Base-by-base conservation (phyloP, 2,329 filamentous ascomycete species). In the Talaromyces piceae region DNA sequence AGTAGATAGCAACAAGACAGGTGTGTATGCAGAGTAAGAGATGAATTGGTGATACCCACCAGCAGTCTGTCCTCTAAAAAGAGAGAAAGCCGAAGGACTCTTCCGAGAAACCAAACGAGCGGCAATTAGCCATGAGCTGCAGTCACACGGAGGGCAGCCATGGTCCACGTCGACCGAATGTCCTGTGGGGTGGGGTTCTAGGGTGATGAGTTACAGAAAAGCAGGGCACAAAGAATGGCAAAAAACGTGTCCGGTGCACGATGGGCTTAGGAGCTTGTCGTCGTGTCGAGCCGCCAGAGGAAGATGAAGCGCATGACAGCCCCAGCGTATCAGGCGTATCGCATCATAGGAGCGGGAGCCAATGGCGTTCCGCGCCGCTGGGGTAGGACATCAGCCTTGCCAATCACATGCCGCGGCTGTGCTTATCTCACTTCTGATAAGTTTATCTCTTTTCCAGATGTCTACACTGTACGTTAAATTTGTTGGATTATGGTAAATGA, bases 261-360 rank as follows among this genome's bases (percentile, higher is more conserved):
- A 37, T 18, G 20, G n/a, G 11, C 31, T n/a, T 3, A 16, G 44
- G 45, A 28, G 18, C 9, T 16, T 11, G 25, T 33, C 11, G 45
- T 41, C 37, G 46, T 52, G 52, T 54, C 50, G 46, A 45, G 33
- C 30, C 45, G 46, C 16, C 25, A 45, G 48, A 49, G 46, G 33
- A 41, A 55, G 47, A 33, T 16, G 53, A 50, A 16, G 41, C 50
- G 43, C 50, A 52, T 55, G 53, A 55, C 53, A 41, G 41, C n/a
- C n/a, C 9, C 41, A 11, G 44, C 45, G 39, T 52, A 49, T 54
- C 49, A 48, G 49, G 23, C 27, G 49, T 31, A 25, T 37, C 12
- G 33, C 41, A 48, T 50, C 43, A 45, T 16, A n/a, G 20, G 27
- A 18, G 39, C 25, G 49, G 23, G 44, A 33, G 47, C 53, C 53